These are phyloP conservation scores for Sarcodon aspratus DNA, from an alignment of 768 basidiomycete genomes.

Conservation along the genomic window DNA sequence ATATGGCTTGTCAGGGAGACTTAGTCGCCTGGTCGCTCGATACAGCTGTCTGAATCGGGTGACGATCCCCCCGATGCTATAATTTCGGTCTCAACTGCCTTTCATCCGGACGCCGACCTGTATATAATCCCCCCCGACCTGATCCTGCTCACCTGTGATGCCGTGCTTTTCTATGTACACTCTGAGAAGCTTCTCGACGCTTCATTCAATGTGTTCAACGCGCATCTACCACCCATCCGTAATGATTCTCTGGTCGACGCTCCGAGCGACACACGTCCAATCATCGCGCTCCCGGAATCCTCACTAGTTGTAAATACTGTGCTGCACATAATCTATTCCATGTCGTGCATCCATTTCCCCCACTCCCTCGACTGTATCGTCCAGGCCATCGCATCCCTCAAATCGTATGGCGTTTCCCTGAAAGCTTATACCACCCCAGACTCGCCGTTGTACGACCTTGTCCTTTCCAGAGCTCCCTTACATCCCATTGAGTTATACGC, in stretches of 20 bases:
- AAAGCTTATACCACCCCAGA: conserved; percentile 13
- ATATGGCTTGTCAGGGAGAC: too few species aligned
- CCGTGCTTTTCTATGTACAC: conserved; percentile 21
- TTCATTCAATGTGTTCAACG: conserved; percentile 15
- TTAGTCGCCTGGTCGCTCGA: too few species aligned
- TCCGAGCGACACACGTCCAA: conserved; percentile 16
- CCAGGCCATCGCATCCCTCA: conserved; percentile 11
- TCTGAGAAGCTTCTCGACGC: conserved; percentile 4
- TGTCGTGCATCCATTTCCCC: conserved; percentile 12
- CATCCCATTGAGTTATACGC: conserved; percentile 27
- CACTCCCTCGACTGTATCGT: conserved; percentile 15
- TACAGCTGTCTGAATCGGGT: neutral
- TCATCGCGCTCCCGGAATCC: conserved; percentile 13
- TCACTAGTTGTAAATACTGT: conserved; percentile 19
- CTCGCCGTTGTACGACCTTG: conserved; percentile 18
- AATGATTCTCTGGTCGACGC: conserved; percentile 3
- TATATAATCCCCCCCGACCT: conserved; percentile 9
- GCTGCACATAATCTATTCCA: conserved; percentile 19
- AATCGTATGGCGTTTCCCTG: conserved; percentile 13
- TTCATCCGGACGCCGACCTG: conserved; percentile 6
- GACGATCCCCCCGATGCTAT: neutral
- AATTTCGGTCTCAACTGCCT: conserved; percentile 12
- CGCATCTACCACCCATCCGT: neutral
- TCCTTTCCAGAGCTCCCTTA: conserved; percentile 22
- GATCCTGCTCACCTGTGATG: conserved; percentile 14